These are phyloP conservation scores for Escallonia rubra DNA, from an alignment of 129 eudicot species.

Conservation along the genomic window DNA sequence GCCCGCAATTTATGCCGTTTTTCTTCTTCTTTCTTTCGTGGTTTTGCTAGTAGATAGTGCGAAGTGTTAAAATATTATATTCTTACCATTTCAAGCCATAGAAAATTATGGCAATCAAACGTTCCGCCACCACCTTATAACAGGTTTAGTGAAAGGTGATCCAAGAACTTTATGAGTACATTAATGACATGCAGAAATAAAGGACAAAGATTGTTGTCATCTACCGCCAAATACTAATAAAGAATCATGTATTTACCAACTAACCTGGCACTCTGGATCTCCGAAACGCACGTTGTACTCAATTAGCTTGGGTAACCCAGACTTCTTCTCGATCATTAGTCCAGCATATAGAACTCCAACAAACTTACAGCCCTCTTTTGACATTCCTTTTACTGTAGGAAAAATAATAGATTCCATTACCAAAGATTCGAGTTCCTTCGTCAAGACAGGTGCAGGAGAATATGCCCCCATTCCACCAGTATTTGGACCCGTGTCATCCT, in stretches of 20 bases:
- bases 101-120: too few species aligned
- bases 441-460: conserved; percentile 87
- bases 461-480: conserved; percentile 99
- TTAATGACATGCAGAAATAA: too few species aligned
- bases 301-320: conserved; percentile 80
- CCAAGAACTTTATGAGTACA: too few species aligned
- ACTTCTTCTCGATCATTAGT: conserved; percentile 86
- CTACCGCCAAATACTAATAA: background rate
- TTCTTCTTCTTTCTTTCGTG: too few species aligned
- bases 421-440: conserved; percentile 64
- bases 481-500: conserved; percentile 87
- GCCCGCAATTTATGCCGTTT: too few species aligned
- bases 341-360: conserved; percentile 95
- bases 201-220: too few species aligned
- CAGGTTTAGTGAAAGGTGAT: too few species aligned
- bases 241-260: conserved; percentile 13
- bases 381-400: conserved; percentile 90
- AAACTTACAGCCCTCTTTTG: conserved; percentile 80
- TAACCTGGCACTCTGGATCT: conserved; percentile 99
- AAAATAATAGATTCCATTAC: conserved; percentile 77
- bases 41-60: too few species aligned
- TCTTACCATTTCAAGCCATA: too few species aligned
- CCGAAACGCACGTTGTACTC: conserved; percentile 95
- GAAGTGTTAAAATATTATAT: too few species aligned
- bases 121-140: too few species aligned